A percentile compares a stretch with the other conserved stretches of the same genome.
Conservation (phyloP, 2,329 filamentous ascomycete species). For the Trichoderma atroviride region DNA sequence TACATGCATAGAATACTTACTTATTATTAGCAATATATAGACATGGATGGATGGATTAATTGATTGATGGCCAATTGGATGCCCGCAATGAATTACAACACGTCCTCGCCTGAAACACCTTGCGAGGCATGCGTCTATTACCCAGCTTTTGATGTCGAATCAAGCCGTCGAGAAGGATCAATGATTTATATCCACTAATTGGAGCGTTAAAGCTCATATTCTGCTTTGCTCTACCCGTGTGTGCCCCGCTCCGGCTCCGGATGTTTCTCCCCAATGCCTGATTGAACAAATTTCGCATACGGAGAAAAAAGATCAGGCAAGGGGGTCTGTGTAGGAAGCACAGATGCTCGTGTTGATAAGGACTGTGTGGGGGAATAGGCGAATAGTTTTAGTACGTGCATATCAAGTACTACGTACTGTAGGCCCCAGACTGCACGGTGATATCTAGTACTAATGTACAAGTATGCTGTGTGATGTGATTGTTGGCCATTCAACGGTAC, state of each 20-base stretch:
- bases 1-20: neutral
- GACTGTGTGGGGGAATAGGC: neutral
- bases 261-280: neutral
- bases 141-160: neutral
- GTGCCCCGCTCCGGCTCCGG: neutral
- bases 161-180: neutral
- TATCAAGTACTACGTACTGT: neutral
- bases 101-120: neutral
- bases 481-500: neutral
- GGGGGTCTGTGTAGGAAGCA: neutral
- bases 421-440: neutral
- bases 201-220: neutral
- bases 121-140: slow-evolving; percentile 9
- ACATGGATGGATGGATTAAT: neutral
- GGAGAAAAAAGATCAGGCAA: neutral
- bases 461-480: neutral
- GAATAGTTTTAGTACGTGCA: neutral
- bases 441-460: neutral
- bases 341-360: neutral
- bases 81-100: neutral
- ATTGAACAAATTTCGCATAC: neutral
- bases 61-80: neutral
- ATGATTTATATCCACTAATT: neutral
- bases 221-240: neutral
- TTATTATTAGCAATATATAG: neutral